phyloP scores from a whole-genome alignment of 1,284 basidiomycete genomes.

The Cutaneotrichosporon sp. region DNA sequence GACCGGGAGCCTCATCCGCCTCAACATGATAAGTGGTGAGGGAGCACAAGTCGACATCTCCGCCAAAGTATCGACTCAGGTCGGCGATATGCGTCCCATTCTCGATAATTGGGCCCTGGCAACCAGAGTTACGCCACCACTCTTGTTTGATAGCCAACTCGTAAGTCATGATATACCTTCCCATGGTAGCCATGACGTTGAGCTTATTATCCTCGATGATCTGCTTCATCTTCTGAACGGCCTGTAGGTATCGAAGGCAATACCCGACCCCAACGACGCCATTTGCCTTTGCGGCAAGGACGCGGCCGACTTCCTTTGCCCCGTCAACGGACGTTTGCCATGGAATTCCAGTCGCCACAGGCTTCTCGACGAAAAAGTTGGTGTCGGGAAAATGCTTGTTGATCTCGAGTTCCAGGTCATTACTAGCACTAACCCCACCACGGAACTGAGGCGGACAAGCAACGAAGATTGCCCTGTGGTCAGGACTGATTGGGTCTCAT shows the following conservation, averaged over 20 bases:
- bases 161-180: slow-evolving; percentile 56
- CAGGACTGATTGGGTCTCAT: not conserved
- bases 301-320: slow-evolving; percentile 63
- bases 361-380: slow-evolving; percentile 86
- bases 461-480: slow-evolving; percentile 69
- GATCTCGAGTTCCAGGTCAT: slow-evolving; percentile 85
- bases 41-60: slow-evolving; percentile 57
- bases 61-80: slow-evolving; percentile 57
- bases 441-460: slow-evolving; percentile 91
- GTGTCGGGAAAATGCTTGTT: slow-evolving; percentile 81
- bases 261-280: slow-evolving; percentile 60
- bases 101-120: slow-evolving; percentile 57
- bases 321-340: slow-evolving; percentile 52
- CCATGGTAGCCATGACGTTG: slow-evolving; percentile 58
- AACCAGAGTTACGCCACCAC: slow-evolving; percentile 60
- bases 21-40: slow-evolving; percentile 50
- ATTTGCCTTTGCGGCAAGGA: slow-evolving; percentile 60
- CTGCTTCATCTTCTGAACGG: slow-evolving; percentile 58
- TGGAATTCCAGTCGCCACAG: slow-evolving; percentile 55
- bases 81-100: slow-evolving; percentile 57
- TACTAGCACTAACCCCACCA: slow-evolving; percentile 67
- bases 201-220: slow-evolving; percentile 58
- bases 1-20: slow-evolving; percentile 54
- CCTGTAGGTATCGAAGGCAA: slow-evolving; percentile 52
- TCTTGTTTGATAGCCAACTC: slow-evolving; percentile 47